Evolutionary conservation across 345 rosid genomes (phyloP).

Genomic region (Populus simonii): DNA sequence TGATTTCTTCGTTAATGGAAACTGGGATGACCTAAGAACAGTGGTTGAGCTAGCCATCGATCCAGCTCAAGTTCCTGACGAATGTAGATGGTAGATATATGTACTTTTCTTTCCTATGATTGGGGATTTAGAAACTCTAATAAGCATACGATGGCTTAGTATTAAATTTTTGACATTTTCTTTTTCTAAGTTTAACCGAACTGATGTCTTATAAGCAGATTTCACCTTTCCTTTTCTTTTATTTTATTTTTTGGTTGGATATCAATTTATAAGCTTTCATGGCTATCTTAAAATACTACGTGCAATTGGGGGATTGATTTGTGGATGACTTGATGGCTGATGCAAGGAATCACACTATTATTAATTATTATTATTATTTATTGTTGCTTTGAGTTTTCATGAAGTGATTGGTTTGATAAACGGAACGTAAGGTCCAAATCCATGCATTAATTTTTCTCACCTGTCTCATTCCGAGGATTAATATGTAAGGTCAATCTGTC

Average conservation of each 20-base stretch:
- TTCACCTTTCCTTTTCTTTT: not conserved
- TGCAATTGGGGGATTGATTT: too few species aligned
- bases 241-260: not conserved
- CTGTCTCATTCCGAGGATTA: too few species aligned
- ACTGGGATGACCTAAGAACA: slow-evolving; percentile 72
- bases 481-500: too few species aligned
- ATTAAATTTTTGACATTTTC: not conserved
- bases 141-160: not conserved
- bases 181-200: not conserved
- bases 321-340: too few species aligned
- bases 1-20: slow-evolving; percentile 43
- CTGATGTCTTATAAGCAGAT: not conserved
- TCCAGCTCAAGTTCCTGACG: not conserved
- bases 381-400: too few species aligned
- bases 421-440: too few species aligned
- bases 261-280: not conserved
- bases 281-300: too few species aligned
- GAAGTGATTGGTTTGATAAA: too few species aligned
- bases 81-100: not conserved
- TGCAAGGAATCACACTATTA: too few species aligned
- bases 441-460: too few species aligned
- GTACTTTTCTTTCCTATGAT: not conserved
- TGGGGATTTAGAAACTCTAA: not conserved
- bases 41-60: slow-evolving; percentile 42
- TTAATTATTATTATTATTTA: too few species aligned